A percentile compares a stretch with the other conserved stretches of the same genome.
Conservation (phyloP, 2,329 filamentous ascomycete species). For the Colletotrichum shisoi region DNA sequence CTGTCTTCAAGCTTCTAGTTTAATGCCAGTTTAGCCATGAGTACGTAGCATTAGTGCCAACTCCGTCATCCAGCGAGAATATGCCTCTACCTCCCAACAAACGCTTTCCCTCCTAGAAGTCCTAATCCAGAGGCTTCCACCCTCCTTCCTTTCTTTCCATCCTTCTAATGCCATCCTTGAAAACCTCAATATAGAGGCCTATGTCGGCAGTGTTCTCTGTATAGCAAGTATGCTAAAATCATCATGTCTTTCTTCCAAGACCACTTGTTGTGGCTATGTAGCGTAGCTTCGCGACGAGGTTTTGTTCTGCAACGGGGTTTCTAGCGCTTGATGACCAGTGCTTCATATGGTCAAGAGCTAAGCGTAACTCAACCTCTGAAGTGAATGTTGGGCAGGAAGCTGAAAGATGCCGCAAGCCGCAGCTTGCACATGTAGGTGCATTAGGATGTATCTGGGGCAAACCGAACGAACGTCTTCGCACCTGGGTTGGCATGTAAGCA, state of each 20-base stretch:
- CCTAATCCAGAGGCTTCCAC: not conserved
- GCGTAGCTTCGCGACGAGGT: constrained; percentile 24
- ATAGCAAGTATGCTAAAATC: constrained; percentile 1
- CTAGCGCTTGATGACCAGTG: constrained; percentile 21
- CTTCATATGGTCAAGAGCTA: constrained; percentile 35
- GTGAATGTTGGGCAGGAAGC: constrained; percentile 14
- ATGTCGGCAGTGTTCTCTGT: not conserved
- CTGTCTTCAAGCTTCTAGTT: constrained; percentile 20
- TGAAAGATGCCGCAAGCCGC: constrained; percentile 26
- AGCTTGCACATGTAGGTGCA: constrained; percentile 22
- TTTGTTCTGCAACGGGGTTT: constrained; percentile 21
- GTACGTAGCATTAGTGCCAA: not conserved
- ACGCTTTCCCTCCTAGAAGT: not conserved
- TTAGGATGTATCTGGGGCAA: constrained; percentile 25
- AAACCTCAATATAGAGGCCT: not conserved
- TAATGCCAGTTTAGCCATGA: not conserved
- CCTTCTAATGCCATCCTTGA: not conserved
- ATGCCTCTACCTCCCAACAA: constrained; percentile 3
- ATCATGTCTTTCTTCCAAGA: constrained; percentile 2
- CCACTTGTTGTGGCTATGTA: constrained; percentile 7
- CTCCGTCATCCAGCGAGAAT: not conserved
- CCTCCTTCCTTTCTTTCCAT: too few relatives aligned
- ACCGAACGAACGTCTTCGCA: constrained; percentile 5
- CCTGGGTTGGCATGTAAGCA: not conserved
- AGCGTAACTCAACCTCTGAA: constrained; percentile 33